Evolutionary conservation across 2,329 filamentous ascomycete genomes (phyloP), one percentile per base, ranked within the genome.

Genomic region (Lizonia empirigonia): DNA sequence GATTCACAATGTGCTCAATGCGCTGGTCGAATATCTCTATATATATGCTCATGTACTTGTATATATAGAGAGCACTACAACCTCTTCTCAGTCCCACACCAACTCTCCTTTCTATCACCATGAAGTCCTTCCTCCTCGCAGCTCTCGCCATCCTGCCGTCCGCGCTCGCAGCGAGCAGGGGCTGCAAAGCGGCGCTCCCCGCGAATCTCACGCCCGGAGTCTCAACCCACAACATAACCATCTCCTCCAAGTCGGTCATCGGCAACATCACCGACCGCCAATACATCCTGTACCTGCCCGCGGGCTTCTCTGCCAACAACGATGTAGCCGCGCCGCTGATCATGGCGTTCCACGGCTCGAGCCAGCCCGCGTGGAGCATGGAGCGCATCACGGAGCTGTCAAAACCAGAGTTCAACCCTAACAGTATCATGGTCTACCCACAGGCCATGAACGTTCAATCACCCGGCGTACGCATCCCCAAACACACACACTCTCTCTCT

Each of bases 341-440:
- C 4, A 10, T 67, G 4, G 59, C 58, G 3, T 58, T 66, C 23
- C 63, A 64, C 35, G 62, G 62, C 0, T 56, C 60, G 7, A 26
- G 18, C 3, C 60, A 63, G 39, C 60, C 63, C 2, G 53, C 64
- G 19, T 44, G 52, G 42, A 55, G 44, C 4, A 61, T 67, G 46
- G 63, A 68, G 29, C 24, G 15, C 7, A 59, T 64, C 13, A 65
- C 52, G 13, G 47, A 56, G 18, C 30, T 67, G 9, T 68, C 63
- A 2, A 53, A 49, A 3, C 45, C 60, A n/a, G 44, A 33, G 3
- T 62, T 60, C 41, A 67, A 66, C 24, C 27, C 33, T 10, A 38
- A 62, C 16, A 15, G 40, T 5, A 54, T 68, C 15, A 57, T 62
- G 1, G 62, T 59, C 4, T 68, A 67, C 37, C 62, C 63, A 8